Evolutionary conservation across 805 yeast species (phyloP).

Genomic region (Ascoidea tarda): DNA sequence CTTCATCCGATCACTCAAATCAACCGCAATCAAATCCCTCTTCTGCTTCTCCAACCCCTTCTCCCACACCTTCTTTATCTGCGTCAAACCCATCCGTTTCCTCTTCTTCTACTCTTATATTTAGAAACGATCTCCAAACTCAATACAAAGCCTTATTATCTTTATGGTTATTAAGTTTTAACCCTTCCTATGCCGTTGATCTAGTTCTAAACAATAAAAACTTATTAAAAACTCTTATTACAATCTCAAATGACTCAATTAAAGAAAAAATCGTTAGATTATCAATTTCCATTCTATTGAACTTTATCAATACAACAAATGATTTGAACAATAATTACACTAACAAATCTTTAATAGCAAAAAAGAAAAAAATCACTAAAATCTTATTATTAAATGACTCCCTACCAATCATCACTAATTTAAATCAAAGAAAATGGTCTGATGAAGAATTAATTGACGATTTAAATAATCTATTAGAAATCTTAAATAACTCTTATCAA

Average conservation of each 20-base stretch:
- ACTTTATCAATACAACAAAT: constrained; percentile 30
- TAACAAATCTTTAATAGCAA: no score
- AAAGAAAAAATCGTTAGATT: constrained; percentile 87
- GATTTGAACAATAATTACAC: constrained; percentile 11
- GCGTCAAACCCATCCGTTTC: background rate
- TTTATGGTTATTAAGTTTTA: constrained; percentile 80
- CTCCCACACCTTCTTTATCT: no score
- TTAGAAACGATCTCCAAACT: constrained; percentile 46
- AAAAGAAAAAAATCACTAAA: constrained; percentile 39
- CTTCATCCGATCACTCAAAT: no score
- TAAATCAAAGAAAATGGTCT: constrained; percentile 83
- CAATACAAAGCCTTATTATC: constrained; percentile 69
- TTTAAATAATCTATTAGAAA: constrained; percentile 39
- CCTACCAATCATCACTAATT: constrained; percentile 46
- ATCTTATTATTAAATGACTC: constrained; percentile 63
- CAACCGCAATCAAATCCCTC: no score
- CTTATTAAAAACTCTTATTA: constrained; percentile 32
- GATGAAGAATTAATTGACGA: constrained; percentile 83
- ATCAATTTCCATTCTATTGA: constrained; percentile 59
- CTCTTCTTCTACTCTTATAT: background rate
- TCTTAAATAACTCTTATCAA: constrained; percentile 59
- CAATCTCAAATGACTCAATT: constrained; percentile 63
- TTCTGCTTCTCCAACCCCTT: no score
- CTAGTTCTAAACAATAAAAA: constrained; percentile 39
- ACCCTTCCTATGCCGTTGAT: constrained; percentile 30